Evolutionary conservation across 139 green algal species (phyloP), one percentile per base, ranked within the genome.

Genomic region (Chlorella sp.): DNA sequence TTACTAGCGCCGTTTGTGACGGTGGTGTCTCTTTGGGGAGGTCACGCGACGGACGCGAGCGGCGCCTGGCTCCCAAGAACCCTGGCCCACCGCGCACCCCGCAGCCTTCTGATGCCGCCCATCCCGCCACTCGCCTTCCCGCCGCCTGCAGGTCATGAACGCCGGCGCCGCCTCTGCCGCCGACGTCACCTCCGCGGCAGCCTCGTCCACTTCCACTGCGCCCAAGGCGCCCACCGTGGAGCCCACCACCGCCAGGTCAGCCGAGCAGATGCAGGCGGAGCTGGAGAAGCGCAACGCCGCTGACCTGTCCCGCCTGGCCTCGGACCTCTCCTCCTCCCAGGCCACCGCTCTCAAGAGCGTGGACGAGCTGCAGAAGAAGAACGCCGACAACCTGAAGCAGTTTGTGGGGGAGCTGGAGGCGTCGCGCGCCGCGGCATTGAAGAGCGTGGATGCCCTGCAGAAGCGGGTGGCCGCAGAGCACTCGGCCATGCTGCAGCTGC

Each of bases 391-490:
- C 39, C 78, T 83, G 78, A 83, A 61, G 39, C 28, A 61, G 39
- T 83, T n/a, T 36, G 78, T 83, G 39, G 64, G 7, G 36, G 79
- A 66, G 42, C 79, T 85, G 79, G 79, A 85, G 79, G 42, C 79
- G 21, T 40, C 30, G 7, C 37, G 39, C 26, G 42, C 79, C 28
- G 79, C 79, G 42, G 79, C 79, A 30, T 42, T 85, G 79, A 66
- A 68, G 79, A 85, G 48, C 79, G 79, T 85, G 42, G 57, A 68
- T 1, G 48, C 39, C 19, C 79, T 85, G 79, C 79, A 85, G 79
- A 64, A 64, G 42, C 79, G 79, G 14, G 42, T 85, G 79, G 79
- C 79, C 15, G 42, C 79, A 1, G 79, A 85, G 79, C 79, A 85
- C 42, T 30, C 42, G 11, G 32, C 53, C 30, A 85, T 85, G 79